Evolutionary conservation across 2,329 filamentous ascomycete species (phyloP).

Genomic region (Hypomyces perniciosus): DNA sequence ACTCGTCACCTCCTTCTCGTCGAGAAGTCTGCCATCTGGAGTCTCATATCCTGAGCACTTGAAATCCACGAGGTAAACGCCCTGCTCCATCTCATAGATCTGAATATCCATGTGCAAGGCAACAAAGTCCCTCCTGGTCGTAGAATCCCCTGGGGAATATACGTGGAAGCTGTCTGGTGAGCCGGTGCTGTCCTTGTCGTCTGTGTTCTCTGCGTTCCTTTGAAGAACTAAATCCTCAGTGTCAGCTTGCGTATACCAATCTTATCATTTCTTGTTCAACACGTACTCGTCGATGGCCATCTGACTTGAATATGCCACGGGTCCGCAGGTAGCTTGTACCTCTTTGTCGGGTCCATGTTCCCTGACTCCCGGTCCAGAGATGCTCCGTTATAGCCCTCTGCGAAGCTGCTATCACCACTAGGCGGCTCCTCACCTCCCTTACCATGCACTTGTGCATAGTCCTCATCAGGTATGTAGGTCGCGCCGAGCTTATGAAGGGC

Average conservation of each 20-base stretch:
- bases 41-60: constrained; percentile 97
- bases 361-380: constrained; percentile 30
- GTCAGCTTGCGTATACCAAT: constrained; percentile 5
- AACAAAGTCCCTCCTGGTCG: constrained; percentile 57
- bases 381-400: constrained; percentile 31
- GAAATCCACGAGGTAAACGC: constrained; percentile 95
- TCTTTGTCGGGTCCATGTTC: constrained; percentile 46
- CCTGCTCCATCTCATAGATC: constrained; percentile 86
- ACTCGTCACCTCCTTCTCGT: constrained; percentile 92
- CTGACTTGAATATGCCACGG: constrained; percentile 92
- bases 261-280: constrained; percentile 15
- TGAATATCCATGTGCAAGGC: constrained; percentile 95
- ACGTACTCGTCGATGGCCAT: constrained; percentile 77
- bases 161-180: constrained; percentile 35
- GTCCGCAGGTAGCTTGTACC: constrained; percentile 84
- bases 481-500: constrained; percentile 83
- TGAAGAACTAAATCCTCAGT: constrained; percentile 3
- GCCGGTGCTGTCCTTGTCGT: constrained; percentile 13
- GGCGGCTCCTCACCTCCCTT: constrained; percentile 31
- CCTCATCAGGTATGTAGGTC: constrained; percentile 70
- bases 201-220: constrained; percentile 1
- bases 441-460: constrained; percentile 44
- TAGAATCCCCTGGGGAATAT: constrained; percentile 30
- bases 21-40: constrained; percentile 63
- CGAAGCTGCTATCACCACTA: constrained; percentile 37